These are phyloP conservation scores for Eucalyptus polyanthemos DNA, from an alignment of 345 rosid species.

Conservation along the genomic window DNA sequence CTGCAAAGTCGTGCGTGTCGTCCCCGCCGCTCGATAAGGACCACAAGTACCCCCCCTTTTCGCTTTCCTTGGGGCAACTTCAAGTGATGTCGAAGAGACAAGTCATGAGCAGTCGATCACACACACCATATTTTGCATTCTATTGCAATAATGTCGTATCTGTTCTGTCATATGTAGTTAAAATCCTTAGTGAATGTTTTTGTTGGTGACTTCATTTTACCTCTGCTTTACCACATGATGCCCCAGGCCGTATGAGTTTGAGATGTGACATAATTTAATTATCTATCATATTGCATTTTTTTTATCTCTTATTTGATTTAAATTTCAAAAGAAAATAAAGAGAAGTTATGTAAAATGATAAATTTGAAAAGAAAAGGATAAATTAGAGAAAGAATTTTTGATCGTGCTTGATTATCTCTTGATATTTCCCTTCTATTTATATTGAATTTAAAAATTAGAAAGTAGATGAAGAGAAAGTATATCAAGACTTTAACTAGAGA, in stretches of 20 bases:
- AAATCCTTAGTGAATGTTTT: not conserved
- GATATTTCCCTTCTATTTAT: not conserved
- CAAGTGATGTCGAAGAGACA: not conserved
- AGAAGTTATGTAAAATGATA: not conserved
- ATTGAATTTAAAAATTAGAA: not conserved
- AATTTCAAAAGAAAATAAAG: not conserved
- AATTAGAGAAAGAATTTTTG: not conserved
- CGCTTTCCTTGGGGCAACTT: not conserved
- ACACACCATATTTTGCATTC: not conserved
- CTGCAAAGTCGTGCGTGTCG: not conserved
- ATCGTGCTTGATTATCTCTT: not conserved
- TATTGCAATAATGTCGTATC: not conserved
- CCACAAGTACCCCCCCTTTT: not conserved
- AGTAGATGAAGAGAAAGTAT: not conserved
- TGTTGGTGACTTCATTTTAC: no score
- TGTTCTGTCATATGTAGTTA: not conserved
- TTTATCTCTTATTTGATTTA: not conserved
- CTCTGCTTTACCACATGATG: accelerated
- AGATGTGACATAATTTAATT: not conserved
- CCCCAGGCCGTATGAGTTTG: accelerated
- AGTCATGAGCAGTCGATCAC: not conserved
- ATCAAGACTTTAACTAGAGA: not conserved
- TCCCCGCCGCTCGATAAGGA: not conserved
- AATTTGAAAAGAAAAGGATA: not conserved
- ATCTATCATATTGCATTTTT: no score